Evolutionary conservation across 2,329 filamentous ascomycete genomes (phyloP).

Genomic region (Scedosporium dehoogii): DNA sequence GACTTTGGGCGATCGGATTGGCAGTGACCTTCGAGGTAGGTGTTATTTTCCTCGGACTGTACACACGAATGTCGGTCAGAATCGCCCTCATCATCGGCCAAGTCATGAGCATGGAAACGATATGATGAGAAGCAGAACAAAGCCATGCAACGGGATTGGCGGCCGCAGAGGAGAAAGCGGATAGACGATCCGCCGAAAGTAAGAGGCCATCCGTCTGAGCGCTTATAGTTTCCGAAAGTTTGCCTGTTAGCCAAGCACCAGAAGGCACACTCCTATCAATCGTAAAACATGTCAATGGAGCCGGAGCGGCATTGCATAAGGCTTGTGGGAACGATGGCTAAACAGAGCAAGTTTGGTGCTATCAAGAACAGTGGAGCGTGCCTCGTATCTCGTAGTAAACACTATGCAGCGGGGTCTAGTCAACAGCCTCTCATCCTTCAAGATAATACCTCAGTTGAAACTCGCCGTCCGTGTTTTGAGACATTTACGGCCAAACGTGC

Average conservation of each 20-base stretch:
- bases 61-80: not conserved
- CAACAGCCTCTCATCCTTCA: not conserved
- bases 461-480: not conserved
- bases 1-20: not conserved
- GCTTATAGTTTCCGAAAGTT: not conserved
- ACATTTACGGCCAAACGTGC: not conserved
- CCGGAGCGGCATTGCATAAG: not conserved
- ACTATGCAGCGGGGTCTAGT: not conserved
- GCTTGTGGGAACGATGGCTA: not conserved
- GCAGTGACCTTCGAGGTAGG: not conserved
- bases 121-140: not conserved
- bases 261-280: not conserved
- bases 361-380: not conserved
- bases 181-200: slow-evolving; percentile 1
- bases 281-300: not conserved
- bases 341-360: not conserved
- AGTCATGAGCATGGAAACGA: not conserved
- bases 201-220: not conserved
- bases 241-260: not conserved
- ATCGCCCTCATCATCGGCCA: not conserved
- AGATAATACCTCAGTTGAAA: not conserved
- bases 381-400: not conserved
- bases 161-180: not conserved
- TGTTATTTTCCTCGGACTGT: not conserved
- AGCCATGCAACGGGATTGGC: not conserved